These are phyloP conservation scores for Clitoria ternatea DNA, from an alignment of 306 rosid species.

Conservation along the genomic window DNA sequence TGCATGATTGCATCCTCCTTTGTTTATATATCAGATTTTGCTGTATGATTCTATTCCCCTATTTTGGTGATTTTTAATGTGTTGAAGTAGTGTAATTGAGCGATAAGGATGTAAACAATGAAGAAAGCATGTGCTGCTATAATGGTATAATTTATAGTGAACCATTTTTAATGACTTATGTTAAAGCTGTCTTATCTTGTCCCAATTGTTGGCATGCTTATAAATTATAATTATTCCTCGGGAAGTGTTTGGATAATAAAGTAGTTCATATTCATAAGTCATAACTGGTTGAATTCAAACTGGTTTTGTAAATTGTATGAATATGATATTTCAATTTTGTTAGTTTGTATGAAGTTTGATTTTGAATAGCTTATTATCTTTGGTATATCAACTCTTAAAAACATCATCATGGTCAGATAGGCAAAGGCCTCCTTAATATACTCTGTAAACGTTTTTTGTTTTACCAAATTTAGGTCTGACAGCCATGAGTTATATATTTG, in stretches of 20 bases:
- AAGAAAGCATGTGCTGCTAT: not conserved
- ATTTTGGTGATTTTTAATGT: conserved; percentile 6
- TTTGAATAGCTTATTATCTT: not conserved
- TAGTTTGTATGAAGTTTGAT: not conserved
- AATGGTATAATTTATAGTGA: not conserved
- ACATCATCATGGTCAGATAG: not conserved
- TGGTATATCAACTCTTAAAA: not conserved
- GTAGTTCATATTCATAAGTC: too few species aligned
- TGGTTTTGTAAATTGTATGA: not conserved
- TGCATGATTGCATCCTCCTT: too few species aligned
- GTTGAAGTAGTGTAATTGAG: not conserved
- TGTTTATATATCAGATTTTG: conserved; percentile 3
- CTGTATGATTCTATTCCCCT: conserved; percentile 7
- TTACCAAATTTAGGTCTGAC: not conserved
- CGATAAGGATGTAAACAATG: conserved; percentile 9
- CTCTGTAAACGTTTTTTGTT: not conserved
- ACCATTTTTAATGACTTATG: not conserved
- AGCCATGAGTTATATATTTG: not conserved
- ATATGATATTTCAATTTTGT: not conserved
- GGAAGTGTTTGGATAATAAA: conserved; percentile 3
- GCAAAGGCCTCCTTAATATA: not conserved
- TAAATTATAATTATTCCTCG: not conserved
- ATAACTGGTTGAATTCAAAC: not conserved
- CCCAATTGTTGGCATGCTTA: too few species aligned
- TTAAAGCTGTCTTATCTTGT: not conserved